Percentiles rank a stretch among this genome's conserved stretches.
These are phyloP conservation scores for Podospora didyma DNA, from an alignment of 495 filamentous ascomycete genomes.

Conservation along the genomic window DNA sequence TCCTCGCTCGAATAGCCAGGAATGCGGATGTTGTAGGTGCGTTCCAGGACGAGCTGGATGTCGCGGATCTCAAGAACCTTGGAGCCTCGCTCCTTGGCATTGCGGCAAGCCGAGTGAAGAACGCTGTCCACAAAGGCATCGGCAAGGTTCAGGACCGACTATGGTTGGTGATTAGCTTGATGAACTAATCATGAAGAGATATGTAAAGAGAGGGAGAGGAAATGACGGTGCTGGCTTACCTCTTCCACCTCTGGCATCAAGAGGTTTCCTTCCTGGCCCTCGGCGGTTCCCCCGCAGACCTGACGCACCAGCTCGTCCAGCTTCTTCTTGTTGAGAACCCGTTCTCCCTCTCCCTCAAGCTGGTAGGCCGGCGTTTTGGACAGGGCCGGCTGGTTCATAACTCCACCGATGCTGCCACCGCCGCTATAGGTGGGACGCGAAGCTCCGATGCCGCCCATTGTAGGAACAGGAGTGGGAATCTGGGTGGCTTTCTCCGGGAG, in stretches of 20 bases:
- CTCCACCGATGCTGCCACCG: conserved; percentile 64
- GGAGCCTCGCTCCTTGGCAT: conserved; percentile 88
- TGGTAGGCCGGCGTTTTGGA: conserved; percentile 74
- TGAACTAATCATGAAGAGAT: conserved; percentile 2
- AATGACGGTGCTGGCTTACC: conserved; percentile 47
- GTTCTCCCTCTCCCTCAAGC: conserved; percentile 84
- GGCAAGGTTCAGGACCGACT: conserved; percentile 85
- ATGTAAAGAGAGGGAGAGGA: background rate
- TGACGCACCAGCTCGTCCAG: conserved; percentile 92
- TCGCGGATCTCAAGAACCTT: conserved; percentile 88
- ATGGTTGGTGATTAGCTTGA: conserved; percentile 38
- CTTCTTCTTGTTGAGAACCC: conserved; percentile 91
- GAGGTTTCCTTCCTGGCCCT: conserved; percentile 60
- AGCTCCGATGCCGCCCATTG: conserved; percentile 50
- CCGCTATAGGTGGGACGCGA: conserved; percentile 74
- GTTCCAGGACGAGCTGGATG: conserved; percentile 90
- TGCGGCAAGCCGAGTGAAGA: conserved; percentile 76
- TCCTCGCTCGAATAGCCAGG: conserved; percentile 94
- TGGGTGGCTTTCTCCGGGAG: conserved; percentile 60
- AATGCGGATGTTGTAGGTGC: conserved; percentile 96
- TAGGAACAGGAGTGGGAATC: conserved; percentile 62
- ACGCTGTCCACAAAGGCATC: conserved; percentile 95
- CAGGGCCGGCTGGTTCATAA: conserved; percentile 83
- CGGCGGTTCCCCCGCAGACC: conserved; percentile 76
- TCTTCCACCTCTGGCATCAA: conserved; percentile 92